Evolutionary conservation across 1,284 basidiomycete species (phyloP), one percentile per base, ranked within the genome.

Genomic region (Termitomyces sp.): DNA sequence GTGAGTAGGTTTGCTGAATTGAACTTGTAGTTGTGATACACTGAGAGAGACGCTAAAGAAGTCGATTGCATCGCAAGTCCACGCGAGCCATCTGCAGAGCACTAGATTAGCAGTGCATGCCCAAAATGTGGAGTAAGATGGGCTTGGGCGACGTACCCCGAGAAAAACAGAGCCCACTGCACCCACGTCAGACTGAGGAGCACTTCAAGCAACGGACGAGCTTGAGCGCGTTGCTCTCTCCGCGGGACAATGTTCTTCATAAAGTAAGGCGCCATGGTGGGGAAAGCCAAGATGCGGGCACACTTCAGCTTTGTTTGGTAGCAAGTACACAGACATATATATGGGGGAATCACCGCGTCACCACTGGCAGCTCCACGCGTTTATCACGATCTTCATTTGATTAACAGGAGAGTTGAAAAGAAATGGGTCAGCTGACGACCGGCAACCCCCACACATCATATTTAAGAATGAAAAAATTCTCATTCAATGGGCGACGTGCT

Each of bases 1-100:
- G 37, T 71, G 58, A 0, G 78, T 74, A 0, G 58, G 14, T 52
- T 72, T 76, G 42, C 66, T 48, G 60, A 89, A 90, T 58, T 84
- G 77, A 0, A 54, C 60, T 38, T 76, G 66, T 1, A 94, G 79
- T 14, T 71, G 68, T 1, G 74, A 68, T 16, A 91, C 77, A 11
- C 81, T 84, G 57, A 94, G 78, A 1, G 88, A 89, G 10, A 93
- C 91, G 19, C 83, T 79, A 74, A 93, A 94, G 70, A 91, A 95
- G 67, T 92, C 88, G 62, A 86, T 78, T 0, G 86, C 84, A 62
- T 90, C 88, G 68, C 85, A 88, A 6, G 83, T 83, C 88, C 88
- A 90, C 11, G 88, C 86, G 9, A 90, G 70, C 83, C 84, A 89
- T 42, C 86, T 88, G 57, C 18, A 33, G 1, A 39, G 6, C 21